Base-by-base conservation (phyloP, 176 grass and related monocot species). In the Neostapfia colusana region DNA sequence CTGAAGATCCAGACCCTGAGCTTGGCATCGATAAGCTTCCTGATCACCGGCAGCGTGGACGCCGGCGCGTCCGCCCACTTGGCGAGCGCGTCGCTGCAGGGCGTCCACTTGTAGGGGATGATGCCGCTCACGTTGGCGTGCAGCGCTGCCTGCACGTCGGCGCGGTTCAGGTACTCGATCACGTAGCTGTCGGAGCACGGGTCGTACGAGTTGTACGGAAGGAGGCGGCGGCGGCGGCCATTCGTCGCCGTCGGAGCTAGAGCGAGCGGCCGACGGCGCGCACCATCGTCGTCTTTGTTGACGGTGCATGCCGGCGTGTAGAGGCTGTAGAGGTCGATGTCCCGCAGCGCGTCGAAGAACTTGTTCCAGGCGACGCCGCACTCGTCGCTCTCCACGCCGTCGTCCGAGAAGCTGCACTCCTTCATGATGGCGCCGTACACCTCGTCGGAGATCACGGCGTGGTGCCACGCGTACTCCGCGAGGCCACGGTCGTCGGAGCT, bases 311-410 rank as follows among this genome's bases (percentile, higher is more conserved):
- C 38, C 0, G 95, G 91, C 35, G 85, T 82, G 70, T 98, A 98
- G 64, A 98, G 85, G 88, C 95, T 98, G 78, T 98, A 98, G 53
- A 98, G 75, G 82, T 98, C 76, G 57, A 98, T 93, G 89, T 93
- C 65, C 7, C 14, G 23, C 11, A 91, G 82, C 48, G 82, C 75
- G 6, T 10, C 6, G 63, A 87, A 97, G 72, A 93, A 93, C 10
- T 81, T 37, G 44, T 66, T 8, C 84, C 92, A 49, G 2, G 91
- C 85, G 10, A 0, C 0, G 37, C 64, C 3, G 45, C 95, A 98
- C 10, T 10, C 7, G 8, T 5, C 12, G 39, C 63, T 80, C 69
- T 66, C 58, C 3, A 51, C 2, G 42, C 65, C 86, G 36, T 81
- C 65, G 36, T 81, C 87, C 23, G 67, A 3, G 70, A 98, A 98